These are phyloP conservation scores for Grosmannia serpens DNA, from an alignment of 2,329 filamentous ascomycete genomes.

Conservation along the genomic window DNA sequence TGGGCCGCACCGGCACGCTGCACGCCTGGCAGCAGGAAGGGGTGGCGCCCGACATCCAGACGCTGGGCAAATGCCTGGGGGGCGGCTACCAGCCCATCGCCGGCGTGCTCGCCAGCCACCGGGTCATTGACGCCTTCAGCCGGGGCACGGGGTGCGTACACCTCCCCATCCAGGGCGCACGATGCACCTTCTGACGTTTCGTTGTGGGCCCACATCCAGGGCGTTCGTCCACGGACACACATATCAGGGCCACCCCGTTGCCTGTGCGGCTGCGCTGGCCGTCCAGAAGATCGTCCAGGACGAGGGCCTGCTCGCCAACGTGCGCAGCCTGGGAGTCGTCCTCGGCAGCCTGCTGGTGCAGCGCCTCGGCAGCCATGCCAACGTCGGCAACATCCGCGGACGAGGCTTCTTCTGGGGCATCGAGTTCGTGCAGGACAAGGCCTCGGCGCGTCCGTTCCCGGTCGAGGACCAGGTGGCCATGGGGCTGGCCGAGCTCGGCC, in stretches of 20 bases:
- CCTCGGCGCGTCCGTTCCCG: conserved; percentile 21
- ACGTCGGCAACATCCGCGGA: conserved; percentile 31
- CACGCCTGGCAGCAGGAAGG: conserved; percentile 53
- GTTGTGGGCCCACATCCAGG: conserved; percentile 19
- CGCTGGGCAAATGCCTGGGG: conserved; percentile 50
- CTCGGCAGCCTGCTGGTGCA: conserved; percentile 19
- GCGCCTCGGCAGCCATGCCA: conserved; percentile 20
- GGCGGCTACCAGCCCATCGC: conserved; percentile 51
- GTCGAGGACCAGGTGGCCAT: conserved; percentile 19
- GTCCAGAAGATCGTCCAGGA: conserved; percentile 27
- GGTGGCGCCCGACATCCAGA: conserved; percentile 49
- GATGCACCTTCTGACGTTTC: not conserved
- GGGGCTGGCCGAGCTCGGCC: conserved; percentile 20
- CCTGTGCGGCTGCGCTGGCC: conserved; percentile 27
- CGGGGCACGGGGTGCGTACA: conserved; percentile 24
- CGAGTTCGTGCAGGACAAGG: conserved; percentile 27
- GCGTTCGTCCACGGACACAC: conserved; percentile 50
- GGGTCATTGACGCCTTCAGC: conserved; percentile 35
- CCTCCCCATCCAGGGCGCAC: not conserved
- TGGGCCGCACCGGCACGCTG: conserved; percentile 48
- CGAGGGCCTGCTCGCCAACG: conserved; percentile 23
- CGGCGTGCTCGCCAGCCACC: conserved; percentile 40
- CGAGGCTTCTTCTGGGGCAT: conserved; percentile 33
- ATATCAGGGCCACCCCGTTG: conserved; percentile 30
- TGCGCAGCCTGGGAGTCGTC: conserved; percentile 19